These are phyloP conservation scores for Amanita muscaria DNA, from an alignment of 768 basidiomycete genomes.

Conservation along the genomic window DNA sequence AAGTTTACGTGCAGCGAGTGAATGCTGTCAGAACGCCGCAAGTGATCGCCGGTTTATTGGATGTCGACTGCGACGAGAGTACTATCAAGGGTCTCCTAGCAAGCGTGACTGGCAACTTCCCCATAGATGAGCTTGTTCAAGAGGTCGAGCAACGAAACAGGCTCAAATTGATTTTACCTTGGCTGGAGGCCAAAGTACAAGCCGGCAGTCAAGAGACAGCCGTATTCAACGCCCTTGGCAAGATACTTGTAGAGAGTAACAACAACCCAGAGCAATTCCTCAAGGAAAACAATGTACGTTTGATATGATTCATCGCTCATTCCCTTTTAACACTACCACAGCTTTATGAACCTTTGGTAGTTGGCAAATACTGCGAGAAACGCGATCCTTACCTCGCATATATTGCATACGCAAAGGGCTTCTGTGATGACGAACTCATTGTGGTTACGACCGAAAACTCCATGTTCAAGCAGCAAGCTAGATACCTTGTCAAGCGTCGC, in stretches of 20 bases:
- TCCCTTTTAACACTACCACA: conserved; percentile 22
- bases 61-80: conserved; percentile 95
- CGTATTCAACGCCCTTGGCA: conserved; percentile 94
- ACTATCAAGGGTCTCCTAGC: conserved; percentile 92
- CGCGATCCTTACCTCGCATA: conserved; percentile 98
- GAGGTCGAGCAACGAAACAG: conserved; percentile 96
- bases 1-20: conserved; percentile 98
- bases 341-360: conserved; percentile 94
- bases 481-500: conserved; percentile 95
- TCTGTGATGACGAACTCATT: conserved; percentile 97
- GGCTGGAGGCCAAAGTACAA: conserved; percentile 91
- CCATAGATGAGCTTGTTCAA: conserved; percentile 93
- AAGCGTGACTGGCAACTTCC: conserved; percentile 94
- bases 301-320: neutral
- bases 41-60: conserved; percentile 91
- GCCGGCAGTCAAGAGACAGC: conserved; percentile 91
- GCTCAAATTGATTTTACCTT: conserved; percentile 93
- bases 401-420: conserved; percentile 98
- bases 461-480: conserved; percentile 99
- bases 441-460: conserved; percentile 96
- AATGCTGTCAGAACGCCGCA: conserved; percentile 96
- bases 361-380: conserved; percentile 99
- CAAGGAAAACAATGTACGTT: conserved; percentile 93
- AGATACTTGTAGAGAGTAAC: conserved; percentile 98
- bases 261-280: conserved; percentile 96